Conservation (phyloP, 345 rosid species). For the Nephelium lappaceum region DNA sequence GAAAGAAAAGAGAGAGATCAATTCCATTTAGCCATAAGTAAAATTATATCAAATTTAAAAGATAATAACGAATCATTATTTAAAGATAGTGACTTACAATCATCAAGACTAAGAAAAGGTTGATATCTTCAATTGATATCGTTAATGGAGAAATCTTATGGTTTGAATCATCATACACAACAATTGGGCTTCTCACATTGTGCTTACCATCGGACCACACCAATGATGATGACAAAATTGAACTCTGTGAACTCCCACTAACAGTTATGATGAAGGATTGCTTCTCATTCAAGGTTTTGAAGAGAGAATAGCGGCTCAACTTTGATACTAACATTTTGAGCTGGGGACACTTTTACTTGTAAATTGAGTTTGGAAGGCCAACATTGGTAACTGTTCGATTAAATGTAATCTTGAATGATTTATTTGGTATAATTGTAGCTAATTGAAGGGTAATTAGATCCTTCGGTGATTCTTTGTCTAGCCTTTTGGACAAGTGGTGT, state of each 20-base stretch:
- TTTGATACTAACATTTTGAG: constrained; percentile 19
- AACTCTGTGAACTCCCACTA: not conserved
- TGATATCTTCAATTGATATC: too few relatives aligned
- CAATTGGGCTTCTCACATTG: constrained; percentile 25
- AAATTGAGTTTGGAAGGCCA: constrained; percentile 16
- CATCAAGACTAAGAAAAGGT: too few relatives aligned
- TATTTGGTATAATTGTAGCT: constrained; percentile 15
- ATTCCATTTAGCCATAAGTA: too few relatives aligned
- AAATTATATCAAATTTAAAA: too few relatives aligned
- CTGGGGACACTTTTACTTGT: not conserved
- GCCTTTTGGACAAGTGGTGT: constrained; percentile 33
- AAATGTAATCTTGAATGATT: constrained; percentile 28
- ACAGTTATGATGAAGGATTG: constrained; percentile 28
- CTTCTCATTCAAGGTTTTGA: constrained; percentile 24
- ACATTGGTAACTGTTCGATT: constrained; percentile 42
- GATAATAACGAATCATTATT: too few relatives aligned
- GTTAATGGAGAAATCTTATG: too few relatives aligned
- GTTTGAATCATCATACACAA: not conserved
- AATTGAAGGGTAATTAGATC: constrained; percentile 46
- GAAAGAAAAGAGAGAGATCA: too few relatives aligned
- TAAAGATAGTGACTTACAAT: too few relatives aligned
- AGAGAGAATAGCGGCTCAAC: constrained; percentile 31
- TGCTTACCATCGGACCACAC: constrained; percentile 25
- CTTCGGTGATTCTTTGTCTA: constrained; percentile 11
- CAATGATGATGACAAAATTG: not conserved